phyloP scores from a whole-genome alignment of 306 rosid species.

The Lathyrus oleraceus region DNA sequence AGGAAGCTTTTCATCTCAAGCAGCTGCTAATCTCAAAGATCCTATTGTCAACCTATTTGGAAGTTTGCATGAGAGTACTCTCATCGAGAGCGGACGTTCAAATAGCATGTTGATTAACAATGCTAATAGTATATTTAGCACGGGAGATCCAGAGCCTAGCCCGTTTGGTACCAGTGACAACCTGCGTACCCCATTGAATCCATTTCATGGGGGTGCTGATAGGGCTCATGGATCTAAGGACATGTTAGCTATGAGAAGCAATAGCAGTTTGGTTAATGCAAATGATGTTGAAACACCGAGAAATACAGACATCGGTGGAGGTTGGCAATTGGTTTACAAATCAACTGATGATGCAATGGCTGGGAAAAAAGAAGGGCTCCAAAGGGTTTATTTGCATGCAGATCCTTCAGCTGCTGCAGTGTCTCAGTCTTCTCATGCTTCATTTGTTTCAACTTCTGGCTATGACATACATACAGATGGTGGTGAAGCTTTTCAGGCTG shows the following conservation, averaged over 20 bases:
- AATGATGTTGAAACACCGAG: conserved; percentile 41
- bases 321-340: conserved; percentile 96
- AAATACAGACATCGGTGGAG: conserved; percentile 86
- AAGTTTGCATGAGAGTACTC: conserved; percentile 76
- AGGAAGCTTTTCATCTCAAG: conserved; percentile 67
- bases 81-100: conserved; percentile 64
- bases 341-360: conserved; percentile 52
- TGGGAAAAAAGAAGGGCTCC: conserved; percentile 70
- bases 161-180: conserved; percentile 66
- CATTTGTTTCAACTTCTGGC: conserved; percentile 73
- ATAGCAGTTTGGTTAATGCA: conserved; percentile 46
- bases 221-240: conserved; percentile 61
- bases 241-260: conserved; percentile 52
- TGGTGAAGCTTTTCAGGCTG: conserved; percentile 63
- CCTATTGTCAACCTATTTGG: conserved; percentile 89
- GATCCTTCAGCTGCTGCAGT: conserved; percentile 58
- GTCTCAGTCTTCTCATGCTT: conserved; percentile 61
- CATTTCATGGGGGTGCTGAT: conserved; percentile 63
- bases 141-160: conserved; percentile 59
- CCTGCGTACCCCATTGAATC: conserved; percentile 66
- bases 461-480: conserved; percentile 60
- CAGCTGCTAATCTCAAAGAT: conserved; percentile 58
- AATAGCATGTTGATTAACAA: conserved; percentile 66
- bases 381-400: conserved; percentile 85
- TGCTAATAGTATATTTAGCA: conserved; percentile 67